Conservation (phyloP, 2,329 filamentous ascomycete genomes). For the Herpotrichia juniperi region DNA sequence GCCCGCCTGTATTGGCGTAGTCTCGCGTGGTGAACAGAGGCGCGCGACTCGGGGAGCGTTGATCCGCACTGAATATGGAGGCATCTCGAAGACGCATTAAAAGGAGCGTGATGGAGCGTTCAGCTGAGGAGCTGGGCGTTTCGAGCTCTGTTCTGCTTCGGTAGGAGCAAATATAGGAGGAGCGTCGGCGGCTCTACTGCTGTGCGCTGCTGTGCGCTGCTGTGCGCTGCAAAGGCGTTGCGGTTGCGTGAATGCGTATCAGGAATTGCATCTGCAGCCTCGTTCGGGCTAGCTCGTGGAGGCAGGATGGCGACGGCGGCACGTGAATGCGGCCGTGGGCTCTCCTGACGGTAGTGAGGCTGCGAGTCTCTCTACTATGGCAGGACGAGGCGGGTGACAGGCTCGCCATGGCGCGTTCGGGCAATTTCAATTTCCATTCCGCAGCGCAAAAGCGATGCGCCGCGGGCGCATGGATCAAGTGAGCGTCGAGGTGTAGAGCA, state of each 20-base stretch:
- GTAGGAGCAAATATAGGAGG: neutral
- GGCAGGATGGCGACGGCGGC: neutral
- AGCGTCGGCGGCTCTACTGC: too few species aligned
- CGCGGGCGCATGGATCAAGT: neutral
- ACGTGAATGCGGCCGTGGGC: neutral
- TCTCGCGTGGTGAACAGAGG: conserved; percentile 2
- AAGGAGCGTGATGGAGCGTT: neutral
- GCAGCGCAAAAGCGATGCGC: neutral
- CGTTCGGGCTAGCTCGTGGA: conserved; percentile 1
- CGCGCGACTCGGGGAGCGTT: conserved; percentile 10
- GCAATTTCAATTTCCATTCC: conserved; percentile 5
- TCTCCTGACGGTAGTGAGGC: neutral
- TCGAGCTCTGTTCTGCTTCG: neutral
- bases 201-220: too few species aligned
- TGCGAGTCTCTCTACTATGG: too few species aligned
- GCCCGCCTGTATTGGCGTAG: conserved; percentile 16
- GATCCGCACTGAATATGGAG: conserved; percentile 1
- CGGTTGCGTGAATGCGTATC: too few species aligned
- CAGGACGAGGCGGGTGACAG: neutral
- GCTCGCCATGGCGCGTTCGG: neutral
- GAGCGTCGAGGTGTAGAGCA: neutral
- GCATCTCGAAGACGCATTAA: neutral
- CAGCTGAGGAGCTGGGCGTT: conserved; percentile 6
- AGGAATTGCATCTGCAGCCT: too few species aligned
- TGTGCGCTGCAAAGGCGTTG: too few species aligned